Conservation (phyloP, 495 filamentous ascomycete species). For the Talaromyces borbonicus region DNA sequence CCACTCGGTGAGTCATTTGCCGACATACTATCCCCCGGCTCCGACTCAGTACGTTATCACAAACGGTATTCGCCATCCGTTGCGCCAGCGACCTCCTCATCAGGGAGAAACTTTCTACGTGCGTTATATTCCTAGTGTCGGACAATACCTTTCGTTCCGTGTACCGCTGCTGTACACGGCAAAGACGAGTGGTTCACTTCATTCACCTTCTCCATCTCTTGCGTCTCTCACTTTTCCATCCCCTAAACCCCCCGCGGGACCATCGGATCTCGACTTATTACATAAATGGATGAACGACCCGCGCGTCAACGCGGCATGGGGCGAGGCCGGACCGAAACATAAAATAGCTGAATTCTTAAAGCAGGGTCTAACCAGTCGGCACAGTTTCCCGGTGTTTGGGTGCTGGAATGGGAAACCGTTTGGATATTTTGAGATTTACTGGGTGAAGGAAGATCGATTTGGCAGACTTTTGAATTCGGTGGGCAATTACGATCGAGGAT, state of each 20-base stretch:
- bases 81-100: slow-evolving; percentile 79
- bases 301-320: slow-evolving; percentile 77
- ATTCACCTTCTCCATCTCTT: slow-evolving; percentile 19
- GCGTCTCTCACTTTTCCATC: slow-evolving; percentile 13
- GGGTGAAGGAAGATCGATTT: slow-evolving; percentile 87
- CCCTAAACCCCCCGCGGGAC: slow-evolving; percentile 22
- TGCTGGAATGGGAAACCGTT: slow-evolving; percentile 94
- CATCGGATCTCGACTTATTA: slow-evolving; percentile 63
- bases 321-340: slow-evolving; percentile 49
- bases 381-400: slow-evolving; percentile 86
- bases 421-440: slow-evolving; percentile 97
- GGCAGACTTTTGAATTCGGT: slow-evolving; percentile 52
- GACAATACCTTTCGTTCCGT: slow-evolving; percentile 82
- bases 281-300: slow-evolving; percentile 87
- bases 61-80: slow-evolving; percentile 70
- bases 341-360: slow-evolving; percentile 63
- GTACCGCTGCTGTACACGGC: slow-evolving; percentile 44
- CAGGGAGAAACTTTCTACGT: slow-evolving; percentile 86
- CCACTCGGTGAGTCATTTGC: slow-evolving; percentile 67
- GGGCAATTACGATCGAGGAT: slow-evolving; percentile 75
- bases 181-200: slow-evolving; percentile 13
- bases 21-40: slow-evolving; percentile 81
- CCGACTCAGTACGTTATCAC: slow-evolving; percentile 75
- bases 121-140: slow-evolving; percentile 71
- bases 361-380: slow-evolving; percentile 48